These are phyloP conservation scores for Tolypocladium ophioglossoides DNA, from an alignment of 2,329 filamentous ascomycete genomes.

Conservation along the genomic window DNA sequence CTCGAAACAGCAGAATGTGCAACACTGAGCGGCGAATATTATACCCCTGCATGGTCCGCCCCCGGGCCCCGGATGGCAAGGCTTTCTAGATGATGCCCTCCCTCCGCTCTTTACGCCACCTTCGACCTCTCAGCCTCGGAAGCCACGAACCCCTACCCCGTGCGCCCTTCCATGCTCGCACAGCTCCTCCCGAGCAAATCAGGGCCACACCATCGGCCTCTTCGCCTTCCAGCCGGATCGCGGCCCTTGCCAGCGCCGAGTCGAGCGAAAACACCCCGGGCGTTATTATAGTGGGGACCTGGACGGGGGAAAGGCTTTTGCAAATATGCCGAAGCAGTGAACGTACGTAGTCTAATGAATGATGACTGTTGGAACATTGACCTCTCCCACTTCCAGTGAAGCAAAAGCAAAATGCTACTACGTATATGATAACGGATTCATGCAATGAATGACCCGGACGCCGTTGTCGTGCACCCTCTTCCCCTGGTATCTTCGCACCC, in stretches of 20 bases:
- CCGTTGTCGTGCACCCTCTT: not conserved
- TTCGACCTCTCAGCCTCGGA: not conserved
- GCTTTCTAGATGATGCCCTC: not conserved
- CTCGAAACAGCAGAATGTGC: not conserved
- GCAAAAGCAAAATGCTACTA: not conserved
- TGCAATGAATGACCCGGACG: not conserved
- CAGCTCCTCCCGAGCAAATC: not conserved
- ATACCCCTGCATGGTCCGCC: not conserved
- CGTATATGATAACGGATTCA: too few relatives aligned
- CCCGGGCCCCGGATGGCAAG: not conserved
- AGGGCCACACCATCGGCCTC: not conserved
- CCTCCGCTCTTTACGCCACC: not conserved
- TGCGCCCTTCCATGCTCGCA: not conserved
- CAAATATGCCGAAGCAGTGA: not conserved
- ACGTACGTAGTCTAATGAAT: not conserved
- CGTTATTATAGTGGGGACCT: not conserved
- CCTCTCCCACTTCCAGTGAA: not conserved
- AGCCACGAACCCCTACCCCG: not conserved
- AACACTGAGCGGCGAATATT: not conserved
- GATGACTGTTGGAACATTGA: not conserved
- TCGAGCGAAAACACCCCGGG: not conserved
- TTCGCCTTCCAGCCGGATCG: not conserved
- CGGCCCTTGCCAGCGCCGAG: not conserved
- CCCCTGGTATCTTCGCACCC: not conserved
- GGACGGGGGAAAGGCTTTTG: not conserved